Evolutionary conservation across 306 rosid species (phyloP), one percentile per base, ranked within the genome.

Genomic region (Malus sieversii): DNA sequence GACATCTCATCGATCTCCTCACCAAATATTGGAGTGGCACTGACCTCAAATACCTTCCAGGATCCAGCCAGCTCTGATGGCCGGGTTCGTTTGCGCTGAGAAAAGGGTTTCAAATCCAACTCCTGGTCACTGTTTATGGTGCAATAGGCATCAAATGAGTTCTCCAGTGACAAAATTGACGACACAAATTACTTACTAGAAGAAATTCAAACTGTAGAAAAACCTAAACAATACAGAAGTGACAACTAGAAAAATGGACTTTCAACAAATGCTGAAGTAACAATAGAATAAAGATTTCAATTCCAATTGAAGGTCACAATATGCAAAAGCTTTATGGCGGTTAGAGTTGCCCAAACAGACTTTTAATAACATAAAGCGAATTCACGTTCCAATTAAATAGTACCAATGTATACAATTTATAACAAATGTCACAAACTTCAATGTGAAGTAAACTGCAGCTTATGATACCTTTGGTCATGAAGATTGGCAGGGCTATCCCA

Each of bases 1-100:
- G 1, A 46, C 11, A 63, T 57, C 58, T 85, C 88, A 16, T 92
- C 97, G 6, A 71, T 35, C 42, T 84, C 94, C 38, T 91, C 97
- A 0, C 82, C 87, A 23, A 81, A 90, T 16, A 92, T 80, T 1
- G 98, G 98, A 32, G 92, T 95, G 1, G 92, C 96, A 22, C 93
- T 87, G 38, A 95, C 87, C 80, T 95, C 96, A 23, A 90, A 95
- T 68, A 90, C 96, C 86, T 92, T 95, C 98, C 98, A 95, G 4
- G 93, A 90, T 27, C 98, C 98, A 10, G 81, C 73, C 68, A 95
- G 82, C 81, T 95, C 96, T 1, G 86, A 84, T 63, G 93, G 95
- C 33, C 76, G 83, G 42, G 87, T 85, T 77, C 97, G 88, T 75
- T 82, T 92, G 74, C 93, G 87, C 69, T 80, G 96, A 35, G 98